Conservation (phyloP, 2,329 filamentous ascomycete genomes). For the Capronia epimyces region DNA sequence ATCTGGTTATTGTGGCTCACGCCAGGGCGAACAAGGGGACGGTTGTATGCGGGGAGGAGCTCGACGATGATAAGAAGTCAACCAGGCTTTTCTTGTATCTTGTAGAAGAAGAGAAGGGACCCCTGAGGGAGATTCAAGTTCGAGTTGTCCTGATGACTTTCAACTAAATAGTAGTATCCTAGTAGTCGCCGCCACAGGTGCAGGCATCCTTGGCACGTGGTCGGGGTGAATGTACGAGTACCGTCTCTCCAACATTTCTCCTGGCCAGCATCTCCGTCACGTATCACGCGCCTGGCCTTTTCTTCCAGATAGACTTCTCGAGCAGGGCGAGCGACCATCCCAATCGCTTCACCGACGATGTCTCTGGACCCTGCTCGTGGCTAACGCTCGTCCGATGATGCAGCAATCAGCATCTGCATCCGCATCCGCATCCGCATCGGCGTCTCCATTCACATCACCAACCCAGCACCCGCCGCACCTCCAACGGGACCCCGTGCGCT, state of each 20-base stretch:
- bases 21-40: too few species aligned
- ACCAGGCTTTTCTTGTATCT: too few species aligned
- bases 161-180: too few species aligned
- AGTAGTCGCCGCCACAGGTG: too few species aligned
- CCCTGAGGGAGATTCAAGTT: too few species aligned
- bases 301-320: neutral
- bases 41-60: too few species aligned
- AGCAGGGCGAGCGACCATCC: neutral
- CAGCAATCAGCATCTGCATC: conserved; percentile 11
- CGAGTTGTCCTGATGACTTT: too few species aligned
- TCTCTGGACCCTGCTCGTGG: neutral
- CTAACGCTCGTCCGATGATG: conserved; percentile 8
- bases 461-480: conserved; percentile 16
- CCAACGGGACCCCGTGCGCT: conserved; percentile 15
- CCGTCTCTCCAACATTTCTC: neutral
- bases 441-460: conserved; percentile 1
- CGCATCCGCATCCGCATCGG: conserved; percentile 2
- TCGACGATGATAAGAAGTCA: too few species aligned
- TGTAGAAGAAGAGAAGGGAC: too few species aligned
- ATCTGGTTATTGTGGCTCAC: too few species aligned
- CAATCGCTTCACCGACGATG: neutral
- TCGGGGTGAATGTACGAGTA: neutral
- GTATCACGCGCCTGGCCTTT: neutral
- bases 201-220: neutral
- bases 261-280: neutral